Evolutionary conservation across 345 rosid species (phyloP).

Genomic region (Brassica cretica): DNA sequence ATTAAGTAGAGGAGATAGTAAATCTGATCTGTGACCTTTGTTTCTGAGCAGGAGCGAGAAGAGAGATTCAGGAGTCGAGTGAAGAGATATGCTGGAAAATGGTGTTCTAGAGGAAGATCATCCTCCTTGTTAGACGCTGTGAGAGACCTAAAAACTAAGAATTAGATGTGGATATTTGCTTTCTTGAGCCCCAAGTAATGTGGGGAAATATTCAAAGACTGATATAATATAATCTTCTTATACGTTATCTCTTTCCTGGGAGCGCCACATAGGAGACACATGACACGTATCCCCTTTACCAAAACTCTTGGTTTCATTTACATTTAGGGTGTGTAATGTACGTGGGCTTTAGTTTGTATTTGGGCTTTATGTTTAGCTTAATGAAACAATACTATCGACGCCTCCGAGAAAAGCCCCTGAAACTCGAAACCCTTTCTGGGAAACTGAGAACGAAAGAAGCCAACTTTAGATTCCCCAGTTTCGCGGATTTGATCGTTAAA

Average conservation of each 20-base stretch:
- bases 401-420: constrained; percentile 30
- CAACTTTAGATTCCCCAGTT: constrained; percentile 40
- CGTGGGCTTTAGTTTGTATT: too few species aligned
- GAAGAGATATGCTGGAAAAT: too few species aligned
- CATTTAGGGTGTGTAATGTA: too few species aligned
- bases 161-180: neutral
- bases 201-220: neutral
- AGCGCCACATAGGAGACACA: too few species aligned
- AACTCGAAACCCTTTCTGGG: constrained; percentile 39
- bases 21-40: neutral
- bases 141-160: neutral
- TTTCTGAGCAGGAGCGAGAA: neutral
- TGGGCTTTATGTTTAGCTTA: too few species aligned
- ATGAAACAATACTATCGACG: constrained; percentile 43
- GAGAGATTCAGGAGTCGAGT: too few species aligned
- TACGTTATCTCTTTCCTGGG: too few species aligned
- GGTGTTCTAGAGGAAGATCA: neutral
- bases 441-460: constrained; percentile 37
- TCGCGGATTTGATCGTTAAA: constrained; percentile 34
- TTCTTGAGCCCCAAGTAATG: neutral
- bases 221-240: too few species aligned
- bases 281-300: too few species aligned
- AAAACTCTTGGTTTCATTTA: too few species aligned
- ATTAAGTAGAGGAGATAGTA: neutral
- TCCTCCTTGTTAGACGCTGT: neutral